Evolutionary conservation across 306 rosid genomes (phyloP).

Genomic region (Castanea sativa): DNA sequence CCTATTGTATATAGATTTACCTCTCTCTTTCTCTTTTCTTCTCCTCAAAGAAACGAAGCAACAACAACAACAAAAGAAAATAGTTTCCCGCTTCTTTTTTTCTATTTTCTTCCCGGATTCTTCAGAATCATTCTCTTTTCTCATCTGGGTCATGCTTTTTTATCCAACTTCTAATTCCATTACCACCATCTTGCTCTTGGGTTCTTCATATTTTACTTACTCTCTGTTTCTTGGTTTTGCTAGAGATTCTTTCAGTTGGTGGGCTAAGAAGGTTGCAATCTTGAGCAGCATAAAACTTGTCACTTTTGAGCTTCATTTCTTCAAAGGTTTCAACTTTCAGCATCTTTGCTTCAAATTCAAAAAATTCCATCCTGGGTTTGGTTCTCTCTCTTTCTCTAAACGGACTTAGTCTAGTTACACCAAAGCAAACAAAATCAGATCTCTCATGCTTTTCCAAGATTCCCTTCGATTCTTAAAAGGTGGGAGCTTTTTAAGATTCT

Average conservation of each 20-base stretch:
- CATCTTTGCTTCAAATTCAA: background rate
- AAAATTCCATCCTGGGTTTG: background rate
- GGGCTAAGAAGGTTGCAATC: conserved; percentile 4
- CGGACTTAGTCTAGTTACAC: background rate
- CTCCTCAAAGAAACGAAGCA: conserved; percentile 50
- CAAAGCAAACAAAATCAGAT: conserved; percentile 16
- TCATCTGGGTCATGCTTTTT: conserved; percentile 34
- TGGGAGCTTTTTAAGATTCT: conserved; percentile 62
- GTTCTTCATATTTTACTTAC: conserved; percentile 16
- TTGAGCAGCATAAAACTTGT: background rate
- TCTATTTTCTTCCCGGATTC: conserved; percentile 29
- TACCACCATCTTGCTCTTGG: conserved; percentile 4
- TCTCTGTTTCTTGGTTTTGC: conserved; percentile 14
- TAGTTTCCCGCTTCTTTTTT: conserved; percentile 40
- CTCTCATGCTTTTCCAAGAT: conserved; percentile 39
- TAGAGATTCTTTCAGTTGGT: background rate
- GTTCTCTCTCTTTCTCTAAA: background rate
- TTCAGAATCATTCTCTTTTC: conserved; percentile 18
- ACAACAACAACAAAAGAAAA: conserved; percentile 12
- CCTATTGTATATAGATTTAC: conserved; percentile 12
- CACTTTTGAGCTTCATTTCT: conserved; percentile 1
- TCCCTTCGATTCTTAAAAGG: conserved; percentile 74
- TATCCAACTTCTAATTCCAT: conserved; percentile 28
- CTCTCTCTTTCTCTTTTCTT: conserved; percentile 50
- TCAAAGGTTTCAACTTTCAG: background rate